Base-by-base conservation (phyloP, 2,329 filamentous ascomycete genomes). In the Trichoderma brevicompactum region DNA sequence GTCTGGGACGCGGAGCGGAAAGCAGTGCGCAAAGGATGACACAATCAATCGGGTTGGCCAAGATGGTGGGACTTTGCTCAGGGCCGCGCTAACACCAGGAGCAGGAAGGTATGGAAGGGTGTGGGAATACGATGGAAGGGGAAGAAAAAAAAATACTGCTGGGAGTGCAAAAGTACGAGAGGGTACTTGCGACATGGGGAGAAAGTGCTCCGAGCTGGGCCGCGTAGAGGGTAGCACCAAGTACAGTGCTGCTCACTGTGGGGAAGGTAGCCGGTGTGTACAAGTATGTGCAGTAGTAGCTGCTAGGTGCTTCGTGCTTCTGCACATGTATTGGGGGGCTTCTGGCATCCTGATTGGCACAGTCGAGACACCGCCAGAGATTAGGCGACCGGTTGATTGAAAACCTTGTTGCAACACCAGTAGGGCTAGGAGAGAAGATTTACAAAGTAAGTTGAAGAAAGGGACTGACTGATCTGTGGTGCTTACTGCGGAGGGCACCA, bases 11-110 rank as follows among this genome's bases (percentile, higher is more conserved):
- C 59, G 41, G 49, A 43, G 49, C 49, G 59, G 46, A 56, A 64
- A 60, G 68, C 72, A 72, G 73, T 69, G 72, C 65, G 59, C 53
- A 67, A 73, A 58, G 71, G 70, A 74, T 74, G 73, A 74, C 73
- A 74, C 73, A 74, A 74, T 74, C 71, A 74, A 73, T 74, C 50
- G 72, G 73, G 71, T 73, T 60, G 65, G 53, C 65, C 61, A 65
- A 43, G 49, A 63, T 53, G 59, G 59, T 66, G 65, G 65, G 62
- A 65, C 65, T 54, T 55, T 41, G 65, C 32, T 64, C 65, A 66
- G 65, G 65, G 52, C 65, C 50, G 60, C 65, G 28, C 65, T 66
- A 66, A 59, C 17, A 50, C 46, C 59, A 63, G 40, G 46, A 60
- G 46, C 9, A 60, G 63, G 63, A 60, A 52, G 46, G 58, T 17